Conservation (phyloP, 805 yeast genomes). For the Wickerhamiella cacticola region DNA sequence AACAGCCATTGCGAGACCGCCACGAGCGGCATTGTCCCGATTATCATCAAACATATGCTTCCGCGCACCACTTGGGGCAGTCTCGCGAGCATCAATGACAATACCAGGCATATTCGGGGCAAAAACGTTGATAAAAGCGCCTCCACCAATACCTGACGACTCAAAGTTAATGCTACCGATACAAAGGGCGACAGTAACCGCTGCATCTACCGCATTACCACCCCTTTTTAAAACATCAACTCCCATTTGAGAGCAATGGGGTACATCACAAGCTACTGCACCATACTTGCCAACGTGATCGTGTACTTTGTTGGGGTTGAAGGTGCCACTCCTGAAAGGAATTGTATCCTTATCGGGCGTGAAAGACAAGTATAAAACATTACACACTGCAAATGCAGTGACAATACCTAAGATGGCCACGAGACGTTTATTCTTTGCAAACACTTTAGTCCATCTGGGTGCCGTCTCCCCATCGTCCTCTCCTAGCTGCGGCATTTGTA, state of each 20-base stretch:
- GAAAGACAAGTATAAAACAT: slow-evolving; percentile 4
- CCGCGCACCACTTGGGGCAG: slow-evolving; percentile 57
- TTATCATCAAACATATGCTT: slow-evolving; percentile 50
- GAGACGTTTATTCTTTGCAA: slow-evolving; percentile 5
- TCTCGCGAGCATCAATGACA: slow-evolving; percentile 76
- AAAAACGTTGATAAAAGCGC: slow-evolving; percentile 55
- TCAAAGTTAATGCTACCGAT: slow-evolving; percentile 74
- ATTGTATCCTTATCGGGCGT: neutral
- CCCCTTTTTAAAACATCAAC: slow-evolving; percentile 37
- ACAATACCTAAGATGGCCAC: neutral
- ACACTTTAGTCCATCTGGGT: neutral
- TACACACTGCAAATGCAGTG: slow-evolving; percentile 5
- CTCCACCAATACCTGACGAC: slow-evolving; percentile 89
- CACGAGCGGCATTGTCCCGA: slow-evolving; percentile 31
- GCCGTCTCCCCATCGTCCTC: neutral
- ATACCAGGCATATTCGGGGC: slow-evolving; percentile 38
- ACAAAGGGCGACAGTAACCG: slow-evolving; percentile 78
- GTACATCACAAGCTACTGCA: slow-evolving; percentile 59
- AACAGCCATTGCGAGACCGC: slow-evolving; percentile 78
- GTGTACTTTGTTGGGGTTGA: slow-evolving; percentile 15
- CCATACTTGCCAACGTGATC: slow-evolving; percentile 32
- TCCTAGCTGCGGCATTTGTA: slow-evolving; percentile 9
- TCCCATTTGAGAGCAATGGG: slow-evolving; percentile 53
- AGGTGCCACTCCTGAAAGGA: slow-evolving; percentile 18
- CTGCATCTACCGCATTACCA: slow-evolving; percentile 90